Evolutionary conservation across 1,139 yeast genomes (phyloP).

Genomic region (Blastobotrys capitulatus): DNA sequence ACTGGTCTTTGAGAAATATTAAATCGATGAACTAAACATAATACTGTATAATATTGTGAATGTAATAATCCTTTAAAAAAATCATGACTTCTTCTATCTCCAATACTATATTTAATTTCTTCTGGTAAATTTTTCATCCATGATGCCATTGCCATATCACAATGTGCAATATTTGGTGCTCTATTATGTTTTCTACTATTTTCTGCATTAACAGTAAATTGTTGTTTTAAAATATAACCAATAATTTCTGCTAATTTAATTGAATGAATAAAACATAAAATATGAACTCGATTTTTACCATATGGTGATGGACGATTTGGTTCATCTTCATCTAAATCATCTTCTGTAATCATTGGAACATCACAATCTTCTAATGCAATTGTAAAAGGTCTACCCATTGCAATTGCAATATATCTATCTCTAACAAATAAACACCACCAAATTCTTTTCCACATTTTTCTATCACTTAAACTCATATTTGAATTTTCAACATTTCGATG

Average conservation of each 20-base stretch:
- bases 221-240: conserved; percentile 66
- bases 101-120: conserved; percentile 56
- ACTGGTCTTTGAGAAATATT: conserved; percentile 53
- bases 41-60: conserved; percentile 66
- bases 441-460: conserved; percentile 59
- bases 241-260: conserved; percentile 70
- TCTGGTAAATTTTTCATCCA: conserved; percentile 72
- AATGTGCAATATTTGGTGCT: conserved; percentile 57
- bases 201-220: conserved; percentile 66
- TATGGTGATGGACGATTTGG: conserved; percentile 42
- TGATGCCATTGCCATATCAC: conserved; percentile 74
- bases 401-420: conserved; percentile 67
- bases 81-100: conserved; percentile 46
- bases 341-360: conserved; percentile 63
- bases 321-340: conserved; percentile 54
- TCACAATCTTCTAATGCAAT: conserved; percentile 74
- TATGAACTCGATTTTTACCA: conserved; percentile 45
- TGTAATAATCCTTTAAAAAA: conserved; percentile 59
- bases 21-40: conserved; percentile 67
- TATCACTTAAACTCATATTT: conserved; percentile 40
- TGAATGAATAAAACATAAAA: conserved; percentile 55
- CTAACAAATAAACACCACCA: conserved; percentile 81
- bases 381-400: conserved; percentile 68
- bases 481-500: conserved; percentile 44
- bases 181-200: conserved; percentile 42